Evolutionary conservation across 129 eudicot genomes (phyloP), one percentile per base, ranked within the genome.

Genomic region (Centrapalus pauciflorus): DNA sequence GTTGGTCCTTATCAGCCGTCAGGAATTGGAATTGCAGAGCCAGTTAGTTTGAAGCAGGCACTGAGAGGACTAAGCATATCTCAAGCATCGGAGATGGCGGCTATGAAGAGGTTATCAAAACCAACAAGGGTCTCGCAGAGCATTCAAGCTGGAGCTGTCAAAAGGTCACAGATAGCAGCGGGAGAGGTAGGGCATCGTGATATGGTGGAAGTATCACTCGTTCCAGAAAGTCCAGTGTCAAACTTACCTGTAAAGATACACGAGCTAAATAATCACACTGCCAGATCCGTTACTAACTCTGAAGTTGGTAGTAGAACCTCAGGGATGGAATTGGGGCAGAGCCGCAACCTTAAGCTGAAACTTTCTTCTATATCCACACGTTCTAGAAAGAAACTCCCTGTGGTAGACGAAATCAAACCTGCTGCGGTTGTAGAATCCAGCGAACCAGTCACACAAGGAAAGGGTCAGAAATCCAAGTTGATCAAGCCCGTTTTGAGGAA

Each of bases 41-140:
- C 94, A 6, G 81, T 70, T 21, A 91, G 76, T 63, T 68, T 92
- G 52, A 92, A 92, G 79, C 98, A 92, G 75, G 98, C 98, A n/a
- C 45, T 92, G 12, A 79, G 96, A 75, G 95, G 98, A 64, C 83
- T 92, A 71, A 85, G 87, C 84, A 88, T 92, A 43, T 87, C 96
- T 56, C 96, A 92, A 59, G 98, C 98, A 41, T 83, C 98, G 14
- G 98, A 92, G 48, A 77, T 88, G 85, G 98, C 98, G 74, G 95
- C 95, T 23, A 74, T 78, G 67, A 90, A 83, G 74, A 79, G 89
- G 71, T 56, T 73, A 38, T 68, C 85, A 52, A 90, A 83, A 69
- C 72, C 76, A 24, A 26, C 79, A 67, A 64, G 77, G 58, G 45
- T 67, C 10, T 72, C 88, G 16, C 70, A 72, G 40, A 17, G 65